A percentile compares a stretch with the other conserved stretches of the same genome.
phyloP scores from a whole-genome alignment of 768 basidiomycete genomes.

The Hemileccinum impolitum region DNA sequence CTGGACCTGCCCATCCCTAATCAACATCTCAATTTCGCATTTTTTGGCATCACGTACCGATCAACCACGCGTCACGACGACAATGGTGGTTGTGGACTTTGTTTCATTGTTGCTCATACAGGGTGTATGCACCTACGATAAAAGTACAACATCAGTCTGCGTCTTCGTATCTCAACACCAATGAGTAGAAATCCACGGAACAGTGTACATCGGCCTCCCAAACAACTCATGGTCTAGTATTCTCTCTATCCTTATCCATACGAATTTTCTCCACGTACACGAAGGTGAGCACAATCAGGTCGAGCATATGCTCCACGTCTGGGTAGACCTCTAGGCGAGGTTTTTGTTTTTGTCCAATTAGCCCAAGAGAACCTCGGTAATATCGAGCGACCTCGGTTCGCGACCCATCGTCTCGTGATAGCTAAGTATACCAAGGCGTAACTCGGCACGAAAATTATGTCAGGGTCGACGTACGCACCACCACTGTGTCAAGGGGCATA shows the following conservation, averaged over 20 bases:
- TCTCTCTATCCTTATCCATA: constrained; percentile 20
- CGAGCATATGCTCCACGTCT: constrained; percentile 22
- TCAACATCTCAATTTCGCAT: too few relatives aligned
- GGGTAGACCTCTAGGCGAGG: constrained; percentile 21
- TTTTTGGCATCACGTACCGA: neutral
- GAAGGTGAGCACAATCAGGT: constrained; percentile 28
- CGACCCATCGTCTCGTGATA: constrained; percentile 18
- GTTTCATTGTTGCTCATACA: constrained; percentile 5
- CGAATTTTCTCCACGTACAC: constrained; percentile 33
- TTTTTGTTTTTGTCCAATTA: constrained; percentile 16
- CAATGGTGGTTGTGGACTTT: neutral
- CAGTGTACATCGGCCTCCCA: neutral
- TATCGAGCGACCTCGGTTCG: constrained; percentile 20
- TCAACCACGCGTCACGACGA: neutral
- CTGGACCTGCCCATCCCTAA: too few relatives aligned
- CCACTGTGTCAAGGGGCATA: constrained; percentile 10
- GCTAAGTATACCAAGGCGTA: constrained; percentile 11
- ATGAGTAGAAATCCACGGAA: neutral
- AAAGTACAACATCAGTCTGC: constrained; percentile 7
- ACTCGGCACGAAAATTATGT: neutral
- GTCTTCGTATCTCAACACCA: neutral
- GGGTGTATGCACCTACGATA: constrained; percentile 5
- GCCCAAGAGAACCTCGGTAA: constrained; percentile 15
- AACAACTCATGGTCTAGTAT: neutral
- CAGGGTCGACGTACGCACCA: constrained; percentile 11